A percentile compares a stretch with the other conserved stretches of the same genome.
Conservation (phyloP, 331 rosid species). For the Malus hybrid region DNA sequence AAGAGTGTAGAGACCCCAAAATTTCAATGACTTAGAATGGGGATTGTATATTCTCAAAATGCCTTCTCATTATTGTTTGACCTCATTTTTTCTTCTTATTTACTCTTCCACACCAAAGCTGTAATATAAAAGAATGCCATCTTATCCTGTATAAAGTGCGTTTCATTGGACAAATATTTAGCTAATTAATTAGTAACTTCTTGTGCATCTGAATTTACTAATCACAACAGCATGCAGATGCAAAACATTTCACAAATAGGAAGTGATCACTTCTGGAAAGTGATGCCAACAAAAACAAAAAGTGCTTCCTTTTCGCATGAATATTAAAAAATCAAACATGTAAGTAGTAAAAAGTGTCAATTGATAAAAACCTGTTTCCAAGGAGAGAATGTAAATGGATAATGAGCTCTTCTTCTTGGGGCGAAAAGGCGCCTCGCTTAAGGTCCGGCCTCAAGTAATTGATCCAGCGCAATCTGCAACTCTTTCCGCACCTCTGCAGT, state of each 20-base stretch:
- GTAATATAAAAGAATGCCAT: neutral
- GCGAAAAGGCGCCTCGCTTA: constrained; percentile 80
- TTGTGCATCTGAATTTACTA: neutral
- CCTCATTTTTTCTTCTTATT: neutral
- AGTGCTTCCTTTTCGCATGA: constrained; percentile 25
- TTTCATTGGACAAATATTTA: neutral
- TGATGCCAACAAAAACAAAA: neutral
- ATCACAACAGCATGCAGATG: neutral
- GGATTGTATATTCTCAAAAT: neutral
- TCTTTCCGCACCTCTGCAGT: constrained; percentile 82
- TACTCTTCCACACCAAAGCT: neutral
- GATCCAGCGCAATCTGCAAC: constrained; percentile 90
- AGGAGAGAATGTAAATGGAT: constrained; percentile 84
- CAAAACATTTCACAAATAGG: neutral
- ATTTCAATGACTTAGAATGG: neutral
- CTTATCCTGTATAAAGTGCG: neutral
- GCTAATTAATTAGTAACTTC: neutral
- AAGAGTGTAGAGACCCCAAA: neutral
- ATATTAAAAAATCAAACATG: neutral
- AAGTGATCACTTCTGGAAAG: neutral
- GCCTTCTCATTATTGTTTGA: neutral
- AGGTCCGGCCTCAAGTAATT: constrained; percentile 93
- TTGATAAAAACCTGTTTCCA: constrained; percentile 67
- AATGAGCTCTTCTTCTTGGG: constrained; percentile 80
- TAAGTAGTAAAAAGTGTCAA: neutral